Evolutionary conservation across 306 rosid genomes (phyloP), one percentile per base, ranked within the genome.

Genomic region (Gynostemma pentaphyllum): DNA sequence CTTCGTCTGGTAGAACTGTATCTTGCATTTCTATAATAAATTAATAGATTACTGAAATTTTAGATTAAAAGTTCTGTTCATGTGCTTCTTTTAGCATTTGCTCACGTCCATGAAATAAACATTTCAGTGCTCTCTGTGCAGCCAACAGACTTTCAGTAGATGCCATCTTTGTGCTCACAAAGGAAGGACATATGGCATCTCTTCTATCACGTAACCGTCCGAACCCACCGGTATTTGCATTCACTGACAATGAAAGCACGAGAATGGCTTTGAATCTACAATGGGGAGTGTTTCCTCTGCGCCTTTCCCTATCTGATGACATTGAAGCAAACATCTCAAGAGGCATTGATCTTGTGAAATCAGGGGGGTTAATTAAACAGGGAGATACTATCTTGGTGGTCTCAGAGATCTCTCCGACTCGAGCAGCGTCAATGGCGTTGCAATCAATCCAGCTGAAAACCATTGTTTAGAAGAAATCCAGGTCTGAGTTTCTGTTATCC

Each of bases 141-240:
- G 98, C 96, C 15, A 87, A 91, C 85, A 83, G 80, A 66, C 96
- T 91, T 51, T 94, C 87, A 0, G 95, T 88, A 72, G 96, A 87
- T 70, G 96, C 95, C 28, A 91, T 91, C 62, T 91, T 91, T 69
- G 98, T 82, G 9, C 81, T 76, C 81, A 91, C 96, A 29, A 85
- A 77, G 66, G 84, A 80, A 19, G 98, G 96, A 11, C 68, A 83
- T 69, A 85, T 87, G 98, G 98, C 98, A 18, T 87, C 95, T 13
- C 85, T 91, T 23, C 68, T 91, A 45, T 91, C 96, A 3, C 78
- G 95, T 3, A 85, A 80, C 70, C 90, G 95, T 0, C 97, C 97
- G 5, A 78, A 86, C 79, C 85, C 96, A 61, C 96, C 96, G 9
- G 66, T 91, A 67, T 85, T 91, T 69, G 98, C 98, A 39, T 91